Conservation (phyloP, 2,329 filamentous ascomycete species). For the Chaetomium globosum region DNA sequence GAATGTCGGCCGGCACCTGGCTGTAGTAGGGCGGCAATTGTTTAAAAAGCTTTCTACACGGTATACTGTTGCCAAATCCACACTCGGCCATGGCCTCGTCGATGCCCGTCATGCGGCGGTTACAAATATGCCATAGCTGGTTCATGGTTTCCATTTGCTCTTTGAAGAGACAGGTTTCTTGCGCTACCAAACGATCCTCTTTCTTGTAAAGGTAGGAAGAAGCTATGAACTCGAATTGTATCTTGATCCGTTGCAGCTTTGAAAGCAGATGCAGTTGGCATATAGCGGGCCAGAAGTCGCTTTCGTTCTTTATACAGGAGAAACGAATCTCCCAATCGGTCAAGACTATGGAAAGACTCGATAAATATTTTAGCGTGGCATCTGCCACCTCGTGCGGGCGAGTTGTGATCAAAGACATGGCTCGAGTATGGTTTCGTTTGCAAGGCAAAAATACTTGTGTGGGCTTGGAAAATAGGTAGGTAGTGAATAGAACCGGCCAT, state of each 20-base stretch:
- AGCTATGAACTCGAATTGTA: not conserved
- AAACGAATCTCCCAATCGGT: not conserved
- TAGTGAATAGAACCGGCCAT: not conserved
- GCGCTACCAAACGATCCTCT: too few relatives aligned
- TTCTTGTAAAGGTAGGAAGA: not conserved
- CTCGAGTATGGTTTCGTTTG: not conserved
- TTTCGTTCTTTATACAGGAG: not conserved
- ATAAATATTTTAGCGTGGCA: not conserved
- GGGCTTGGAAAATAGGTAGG: too few relatives aligned
- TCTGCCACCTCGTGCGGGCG: not conserved
- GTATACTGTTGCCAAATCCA: not conserved
- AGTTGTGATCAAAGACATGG: not conserved
- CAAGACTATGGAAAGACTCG: not conserved
- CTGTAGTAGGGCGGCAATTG: not conserved
- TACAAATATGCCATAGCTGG: not conserved
- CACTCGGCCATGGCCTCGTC: not conserved
- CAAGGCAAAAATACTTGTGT: too few relatives aligned
- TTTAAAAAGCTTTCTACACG: not conserved
- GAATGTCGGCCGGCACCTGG: not conserved
- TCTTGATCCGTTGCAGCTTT: not conserved
- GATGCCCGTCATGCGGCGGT: not conserved
- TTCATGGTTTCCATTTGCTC: not conserved
- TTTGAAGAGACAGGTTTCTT: not conserved
- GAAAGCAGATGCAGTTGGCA: not conserved
- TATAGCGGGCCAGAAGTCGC: not conserved